Base-by-base conservation (phyloP, 306 rosid species). In the Vigna radiata region DNA sequence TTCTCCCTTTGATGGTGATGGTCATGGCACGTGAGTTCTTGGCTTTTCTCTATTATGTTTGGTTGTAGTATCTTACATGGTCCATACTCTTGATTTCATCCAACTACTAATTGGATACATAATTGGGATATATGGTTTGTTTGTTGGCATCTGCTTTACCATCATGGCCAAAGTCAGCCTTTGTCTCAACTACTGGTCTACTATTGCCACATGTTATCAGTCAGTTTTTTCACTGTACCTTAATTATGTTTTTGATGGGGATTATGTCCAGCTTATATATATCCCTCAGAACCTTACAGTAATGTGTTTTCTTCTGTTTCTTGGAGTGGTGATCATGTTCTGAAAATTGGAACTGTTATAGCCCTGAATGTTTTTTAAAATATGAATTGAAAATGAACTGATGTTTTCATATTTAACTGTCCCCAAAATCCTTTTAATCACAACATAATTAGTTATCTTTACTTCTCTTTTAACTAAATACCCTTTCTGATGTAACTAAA, bases 1-100 rank as follows among this genome's bases (percentile, higher is more conserved):
- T 75, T 96, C 99, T 33, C 99, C 99, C 21, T 91, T 96, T 80
- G 98, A 96, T 76, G 99, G 91, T 0, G 98, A 92, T 85, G 99
- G 99, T 85, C 99, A 96, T 80, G 99, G 99, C 88, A 91, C 99
- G 99, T 96, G 89, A 91, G 99, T 83, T 79, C 68, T 64, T 81
- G 21, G 39, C 49, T 21, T 84, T 72, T 68, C 36, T 68, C 31
- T 25, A 68, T 70, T 13, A 53, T 21, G 72, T 67, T 67, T 67
- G 19, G 39, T 67, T 67, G 13, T 44, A 5, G 55, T 23, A 67
- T 41, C 33, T 33, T 60, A 21, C 61, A 21, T 58, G 18, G 59
- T 77, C 62, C 52, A 46, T 71, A 46, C 39, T 31, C 18, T 12
- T 2, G 4, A 21, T 58, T 77, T 60, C 54, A n/a, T 41, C 72